Percentiles rank a stretch among this genome's conserved stretches.
These are phyloP conservation scores for Erodium moschatum DNA, from an alignment of 441 rosid species.

Conservation along the genomic window DNA sequence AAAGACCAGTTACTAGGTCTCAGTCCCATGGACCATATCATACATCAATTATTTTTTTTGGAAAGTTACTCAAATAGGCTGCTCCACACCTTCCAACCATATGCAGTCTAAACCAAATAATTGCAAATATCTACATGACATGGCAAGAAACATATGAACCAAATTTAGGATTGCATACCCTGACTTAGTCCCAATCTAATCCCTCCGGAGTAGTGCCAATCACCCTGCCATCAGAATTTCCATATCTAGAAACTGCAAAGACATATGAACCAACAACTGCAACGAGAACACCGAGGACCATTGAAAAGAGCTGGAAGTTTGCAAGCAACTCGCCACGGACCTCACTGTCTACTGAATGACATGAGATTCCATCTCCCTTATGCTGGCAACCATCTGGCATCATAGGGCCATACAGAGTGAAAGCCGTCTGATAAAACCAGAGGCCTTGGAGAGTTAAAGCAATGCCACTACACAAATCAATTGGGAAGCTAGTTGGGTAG, in stretches of 20 bases:
- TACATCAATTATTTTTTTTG: not conserved
- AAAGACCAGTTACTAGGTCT: too few species aligned
- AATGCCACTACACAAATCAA: slow-evolving; percentile 59
- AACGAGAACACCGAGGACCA: slow-evolving; percentile 50
- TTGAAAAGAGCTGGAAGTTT: slow-evolving; percentile 63
- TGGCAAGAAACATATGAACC: not conserved
- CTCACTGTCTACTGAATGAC: slow-evolving; percentile 45
- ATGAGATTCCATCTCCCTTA: slow-evolving; percentile 36
- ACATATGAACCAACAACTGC: slow-evolving; percentile 35
- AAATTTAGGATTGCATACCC: slow-evolving; percentile 12
- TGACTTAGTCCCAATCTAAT: slow-evolving; percentile 14
- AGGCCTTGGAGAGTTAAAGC: slow-evolving; percentile 87
- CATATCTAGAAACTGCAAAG: slow-evolving; percentile 50
- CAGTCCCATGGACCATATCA: too few species aligned
- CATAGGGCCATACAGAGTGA: too few species aligned
- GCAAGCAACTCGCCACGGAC: slow-evolving; percentile 82
- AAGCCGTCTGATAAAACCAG: slow-evolving; percentile 67
- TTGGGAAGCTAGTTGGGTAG: slow-evolving; percentile 65
- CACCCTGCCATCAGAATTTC: slow-evolving; percentile 29
- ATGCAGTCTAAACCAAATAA: not conserved
- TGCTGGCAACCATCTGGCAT: slow-evolving; percentile 28
- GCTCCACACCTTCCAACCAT: not conserved
- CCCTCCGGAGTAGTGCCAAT: slow-evolving; percentile 21
- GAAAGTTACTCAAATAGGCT: not conserved
- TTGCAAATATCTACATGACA: not conserved